These are phyloP conservation scores for Canariomyces notabilis DNA, from an alignment of 2,329 filamentous ascomycete genomes.

Conservation along the genomic window DNA sequence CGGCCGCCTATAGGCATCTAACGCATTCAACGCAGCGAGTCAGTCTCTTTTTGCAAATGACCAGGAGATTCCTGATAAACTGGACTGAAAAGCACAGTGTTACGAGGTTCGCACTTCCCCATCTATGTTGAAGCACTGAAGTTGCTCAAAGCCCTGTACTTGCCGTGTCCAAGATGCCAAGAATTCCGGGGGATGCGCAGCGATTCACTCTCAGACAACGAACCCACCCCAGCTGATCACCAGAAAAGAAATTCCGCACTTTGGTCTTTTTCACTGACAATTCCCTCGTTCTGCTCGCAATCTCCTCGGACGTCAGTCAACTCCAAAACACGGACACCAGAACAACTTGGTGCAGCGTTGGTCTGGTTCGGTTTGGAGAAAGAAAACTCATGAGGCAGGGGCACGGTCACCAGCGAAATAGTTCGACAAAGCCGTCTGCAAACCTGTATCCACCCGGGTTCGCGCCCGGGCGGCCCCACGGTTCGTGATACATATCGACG, in stretches of 20 bases:
- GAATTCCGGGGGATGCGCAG: neutral
- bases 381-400: neutral
- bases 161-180: neutral
- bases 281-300: neutral
- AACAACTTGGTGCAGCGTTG: no score
- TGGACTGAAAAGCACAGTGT: no score
- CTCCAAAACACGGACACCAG: neutral
- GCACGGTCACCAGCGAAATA: neutral
- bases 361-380: no score
- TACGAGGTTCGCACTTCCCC: neutral
- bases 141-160: no score
- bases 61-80: no score
- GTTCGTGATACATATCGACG: neutral
- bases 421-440: neutral
- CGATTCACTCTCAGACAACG: neutral
- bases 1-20: no score
- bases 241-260: neutral
- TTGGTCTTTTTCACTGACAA: neutral
- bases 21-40: no score
- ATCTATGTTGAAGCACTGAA: constrained; percentile 1
- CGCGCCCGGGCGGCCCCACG: neutral
- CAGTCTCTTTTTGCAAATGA: no score
- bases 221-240: neutral
- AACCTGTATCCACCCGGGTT: neutral
- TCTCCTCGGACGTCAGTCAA: neutral